Base-by-base conservation (phyloP, 2,329 filamentous ascomycete genomes). In the Pestalotiopsis sp. region DNA sequence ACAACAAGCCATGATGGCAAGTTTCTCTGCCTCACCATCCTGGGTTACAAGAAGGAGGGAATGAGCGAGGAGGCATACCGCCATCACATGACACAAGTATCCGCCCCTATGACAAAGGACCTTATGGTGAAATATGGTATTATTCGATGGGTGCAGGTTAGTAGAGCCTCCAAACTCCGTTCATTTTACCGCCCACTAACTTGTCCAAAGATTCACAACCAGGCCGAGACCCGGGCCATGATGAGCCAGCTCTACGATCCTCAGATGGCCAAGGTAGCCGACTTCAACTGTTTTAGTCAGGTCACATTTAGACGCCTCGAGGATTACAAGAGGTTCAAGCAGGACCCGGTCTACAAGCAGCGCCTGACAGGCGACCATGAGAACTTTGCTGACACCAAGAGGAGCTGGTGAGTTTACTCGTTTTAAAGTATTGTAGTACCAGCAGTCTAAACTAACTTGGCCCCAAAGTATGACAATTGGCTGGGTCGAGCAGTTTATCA, bases 41-140 rank as follows among this genome's bases (percentile, higher is more conserved):
- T 76, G 49, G 85, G 83, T 17, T 87, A 86, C 71, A 78, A 80
- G 2, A 82, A 81, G 68, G 76, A 79, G 0, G 84, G 83, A 0
- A 83, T 87, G 80, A 84, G 77, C 71, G 82, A 85, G 67, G 82
- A 83, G 55, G 84, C 77, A 17, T 86, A 86, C 69, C 73, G 79
- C 2, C 66, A 82, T 67, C 80, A 87, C 71, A 86, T 87, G 84
- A 75, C 73, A 1, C 77, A 86, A 3, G 74, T 85, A 1, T 82
- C 80, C 0, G 85, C 82, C 0, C 83, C 84, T 0, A 75, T 86
- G 76, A 82, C 81, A 3, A 81, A 83, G 65, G 81, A 78, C 14
- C 76, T 86, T 2, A 85, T 86, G 83, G 81, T 80, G 1, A 84
- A 85, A 69, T 85, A 86, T 67, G 83, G 83, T 0, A 74, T 87